A percentile compares a stretch with the other conserved stretches of the same genome.
Conservation (phyloP, 2,329 filamentous ascomycete species). For the Pseudogymnoascus sp. region DNA sequence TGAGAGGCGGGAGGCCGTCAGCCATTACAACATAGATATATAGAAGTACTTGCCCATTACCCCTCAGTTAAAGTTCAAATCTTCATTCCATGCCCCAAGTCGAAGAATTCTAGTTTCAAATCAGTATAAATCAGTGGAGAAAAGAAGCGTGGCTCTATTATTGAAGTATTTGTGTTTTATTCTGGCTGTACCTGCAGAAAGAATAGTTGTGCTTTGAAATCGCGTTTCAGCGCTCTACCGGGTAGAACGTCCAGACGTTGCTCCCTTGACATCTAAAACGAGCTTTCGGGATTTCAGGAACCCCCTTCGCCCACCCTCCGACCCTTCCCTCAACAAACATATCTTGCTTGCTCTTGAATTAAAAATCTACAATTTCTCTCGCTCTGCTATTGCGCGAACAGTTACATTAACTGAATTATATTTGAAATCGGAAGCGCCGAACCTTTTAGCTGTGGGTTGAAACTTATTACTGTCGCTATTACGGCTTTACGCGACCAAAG, state of each 20-base stretch:
- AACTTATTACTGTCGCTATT: background rate
- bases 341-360: background rate
- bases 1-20: background rate
- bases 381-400: background rate
- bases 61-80: background rate
- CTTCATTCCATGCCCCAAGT: background rate
- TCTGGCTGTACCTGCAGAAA: background rate
- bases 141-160: background rate
- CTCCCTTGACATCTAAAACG: background rate
- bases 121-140: background rate
- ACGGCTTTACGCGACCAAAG: background rate
- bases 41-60: background rate
- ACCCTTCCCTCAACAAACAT: background rate
- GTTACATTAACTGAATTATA: background rate
- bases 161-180: background rate
- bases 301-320: background rate
- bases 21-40: background rate
- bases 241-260: background rate
- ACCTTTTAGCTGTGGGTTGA: background rate
- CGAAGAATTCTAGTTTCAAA: background rate
- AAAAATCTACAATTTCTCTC: background rate
- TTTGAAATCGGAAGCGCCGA: background rate
- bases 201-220: background rate
- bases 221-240: background rate
- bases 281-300: background rate